Evolutionary conservation across 2,329 filamentous ascomycete species (phyloP), one percentile per base, ranked within the genome.

Genomic region (Fusarium protoensiforme): DNA sequence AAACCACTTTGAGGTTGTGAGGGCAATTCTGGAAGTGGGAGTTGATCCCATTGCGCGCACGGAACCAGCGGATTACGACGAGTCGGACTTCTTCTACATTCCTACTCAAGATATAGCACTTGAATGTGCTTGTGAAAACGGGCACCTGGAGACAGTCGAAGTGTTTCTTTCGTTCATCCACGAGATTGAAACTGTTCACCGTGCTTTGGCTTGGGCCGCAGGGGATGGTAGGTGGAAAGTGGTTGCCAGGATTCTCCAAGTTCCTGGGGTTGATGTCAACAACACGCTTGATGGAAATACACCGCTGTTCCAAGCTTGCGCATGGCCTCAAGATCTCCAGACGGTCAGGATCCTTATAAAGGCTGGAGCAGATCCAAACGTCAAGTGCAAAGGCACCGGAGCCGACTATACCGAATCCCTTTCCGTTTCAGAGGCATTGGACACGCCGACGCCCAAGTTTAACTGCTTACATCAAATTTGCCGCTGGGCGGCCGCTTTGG

Each of bases 21-120:
- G 61, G 18, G 61, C 75, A 2, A 70, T 85, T 4, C 66, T 85
- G 6, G 68, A 78, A 9, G 81, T 82, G 38, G 83, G 83, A 7
- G 80, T 82, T 1, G 70, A 81, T 36, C 79, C 82, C 0, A 41
- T 82, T 31, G 24, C 41, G 27, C 22, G 41, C 14, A 46, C 41
- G 14, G 41, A 27, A 27, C 41, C 41, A 46, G 22, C 27, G 5
- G 33, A 29, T 2, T 24, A 51, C 10, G 46, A 51, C 24, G n/a
- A 29, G 24, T 51, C 46, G 7, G 46, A 29, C 24, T 51, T n/a
- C 10, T 36, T 7, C 16, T 71, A 78, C 11, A 53, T 51, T 73
- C 64, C 43, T 71, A 66, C 43, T 22, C 64, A 64, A 14, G 66
- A 70, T 51, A 80, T 78, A 1, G 72, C 82, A 2, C 63, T 83